Base-by-base conservation (phyloP, 345 rosid species). In the Durio zibethinus region DNA sequence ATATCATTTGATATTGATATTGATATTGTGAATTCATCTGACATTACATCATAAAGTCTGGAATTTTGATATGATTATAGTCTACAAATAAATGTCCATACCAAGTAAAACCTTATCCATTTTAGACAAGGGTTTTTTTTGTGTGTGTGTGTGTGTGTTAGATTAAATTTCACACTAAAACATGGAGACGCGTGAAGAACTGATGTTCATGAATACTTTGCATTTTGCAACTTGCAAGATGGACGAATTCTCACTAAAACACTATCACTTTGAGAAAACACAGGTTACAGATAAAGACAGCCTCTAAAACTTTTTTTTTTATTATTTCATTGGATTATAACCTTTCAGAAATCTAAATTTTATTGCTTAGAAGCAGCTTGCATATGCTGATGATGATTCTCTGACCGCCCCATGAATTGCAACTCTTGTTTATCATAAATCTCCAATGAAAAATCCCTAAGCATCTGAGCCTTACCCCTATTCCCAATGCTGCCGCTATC, bases 401-500 rank as follows among this genome's bases (percentile, higher is more conserved):
- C 86, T 42, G 79, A 76, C 43, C 80, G 63, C 47, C 88, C 85
- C 74, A 90, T 68, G 78, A 87, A 91, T 76, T 88, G 94, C 78
- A 90, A 87, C 84, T 90, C 93, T 71, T 81, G 84, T 82, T 80
- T 89, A 25, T 89, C 98, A 80, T 81, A 85, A 73, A 89, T 82
- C 85, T 90, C 91, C 86, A 89, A 59, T 25, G 92, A 85, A 75
- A 91, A 89, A 74, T 88, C 94, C 76, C 87, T 87, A 2, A 86
- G 84, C 86, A 82, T 66, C 67, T 81, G 80, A 3, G 89, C 61
- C 16, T 81, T 67, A 20, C 60, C 71, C 40, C 76, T 45, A 29
- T 7, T n/a, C n/a, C n/a, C n/a, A n/a, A n/a, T 56, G 33, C 68
- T 61, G 11, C 47, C 43, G 64, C 72, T 5, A 57, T 66, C 63